Conservation (phyloP, 2,329 filamentous ascomycete species). For the Microsporum canis region DNA sequence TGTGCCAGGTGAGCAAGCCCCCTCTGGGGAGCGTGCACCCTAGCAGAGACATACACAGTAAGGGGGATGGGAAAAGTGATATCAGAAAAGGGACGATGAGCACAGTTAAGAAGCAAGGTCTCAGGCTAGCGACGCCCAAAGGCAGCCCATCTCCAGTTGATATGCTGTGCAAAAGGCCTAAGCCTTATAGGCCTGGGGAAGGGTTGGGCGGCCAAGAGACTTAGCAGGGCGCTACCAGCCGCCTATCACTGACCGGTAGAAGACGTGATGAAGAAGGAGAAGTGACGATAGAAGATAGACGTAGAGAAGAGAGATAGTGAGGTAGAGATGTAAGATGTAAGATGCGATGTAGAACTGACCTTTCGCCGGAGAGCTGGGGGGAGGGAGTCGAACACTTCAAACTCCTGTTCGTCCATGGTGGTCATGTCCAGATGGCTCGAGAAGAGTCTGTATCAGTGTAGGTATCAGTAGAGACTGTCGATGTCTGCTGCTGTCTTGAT, state of each 20-base stretch:
- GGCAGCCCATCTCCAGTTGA: too few species aligned
- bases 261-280: not conserved
- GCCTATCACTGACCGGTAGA: not conserved
- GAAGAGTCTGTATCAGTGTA: not conserved
- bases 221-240: not conserved
- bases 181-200: not conserved
- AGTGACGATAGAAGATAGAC: not conserved
- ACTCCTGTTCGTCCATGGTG: not conserved
- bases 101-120: not conserved
- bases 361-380: constrained; percentile 47
- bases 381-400: constrained; percentile 40
- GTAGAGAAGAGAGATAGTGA: constrained; percentile 4
- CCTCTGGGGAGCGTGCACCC: too few species aligned
- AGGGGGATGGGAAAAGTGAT: not conserved
- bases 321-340: constrained; percentile 2
- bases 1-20: not conserved
- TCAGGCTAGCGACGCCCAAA: not conserved
- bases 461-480: not conserved
- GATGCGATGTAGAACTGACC: constrained; percentile 33
- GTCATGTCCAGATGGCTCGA: too few species aligned
- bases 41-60: too few species aligned
- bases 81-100: not conserved
- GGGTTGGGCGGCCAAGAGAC: not conserved
- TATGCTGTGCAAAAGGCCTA: not conserved
- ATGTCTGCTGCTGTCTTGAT: not conserved